Percentiles rank a stretch among this genome's conserved stretches.
These are phyloP conservation scores for Calamus simplicifolius DNA, from an alignment of 176 grass and related monocot genomes.

Conservation along the genomic window DNA sequence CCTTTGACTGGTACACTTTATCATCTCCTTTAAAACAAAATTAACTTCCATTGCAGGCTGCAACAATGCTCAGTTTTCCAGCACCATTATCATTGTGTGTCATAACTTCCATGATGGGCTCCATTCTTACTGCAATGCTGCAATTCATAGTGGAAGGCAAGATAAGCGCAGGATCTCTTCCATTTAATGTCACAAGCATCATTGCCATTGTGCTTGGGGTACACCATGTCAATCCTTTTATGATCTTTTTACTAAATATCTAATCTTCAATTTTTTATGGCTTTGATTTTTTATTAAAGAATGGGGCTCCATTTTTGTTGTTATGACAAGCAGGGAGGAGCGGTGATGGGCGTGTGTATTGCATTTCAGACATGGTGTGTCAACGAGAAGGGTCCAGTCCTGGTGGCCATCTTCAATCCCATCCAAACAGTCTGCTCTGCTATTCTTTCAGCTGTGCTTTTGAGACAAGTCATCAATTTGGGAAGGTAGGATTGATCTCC, in stretches of 20 bases:
- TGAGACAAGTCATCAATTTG: constrained; percentile 35
- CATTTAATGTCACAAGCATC: constrained; percentile 28
- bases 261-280: too few relatives aligned
- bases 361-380: constrained; percentile 63
- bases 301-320: too few relatives aligned
- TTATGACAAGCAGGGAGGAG: constrained; percentile 29
- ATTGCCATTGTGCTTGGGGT: constrained; percentile 42
- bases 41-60: constrained; percentile 33
- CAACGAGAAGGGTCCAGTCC: constrained; percentile 65
- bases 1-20: too few relatives aligned
- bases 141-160: constrained; percentile 41
- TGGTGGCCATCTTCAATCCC: constrained; percentile 66
- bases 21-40: too few relatives aligned
- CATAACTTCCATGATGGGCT: constrained; percentile 48
- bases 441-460: constrained; percentile 46
- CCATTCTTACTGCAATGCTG: constrained; percentile 39
- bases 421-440: constrained; percentile 56
- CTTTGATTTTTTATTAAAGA: too few relatives aligned
- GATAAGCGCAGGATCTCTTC: constrained; percentile 37
- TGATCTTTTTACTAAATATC: too few relatives aligned
- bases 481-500: constrained; percentile 35
- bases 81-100: constrained; percentile 50
- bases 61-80: constrained; percentile 49
- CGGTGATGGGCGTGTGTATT: constrained; percentile 39
- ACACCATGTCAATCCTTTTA: not conserved